Conservation (phyloP, 106 monocot species). For the Dendrobium catenatum region DNA sequence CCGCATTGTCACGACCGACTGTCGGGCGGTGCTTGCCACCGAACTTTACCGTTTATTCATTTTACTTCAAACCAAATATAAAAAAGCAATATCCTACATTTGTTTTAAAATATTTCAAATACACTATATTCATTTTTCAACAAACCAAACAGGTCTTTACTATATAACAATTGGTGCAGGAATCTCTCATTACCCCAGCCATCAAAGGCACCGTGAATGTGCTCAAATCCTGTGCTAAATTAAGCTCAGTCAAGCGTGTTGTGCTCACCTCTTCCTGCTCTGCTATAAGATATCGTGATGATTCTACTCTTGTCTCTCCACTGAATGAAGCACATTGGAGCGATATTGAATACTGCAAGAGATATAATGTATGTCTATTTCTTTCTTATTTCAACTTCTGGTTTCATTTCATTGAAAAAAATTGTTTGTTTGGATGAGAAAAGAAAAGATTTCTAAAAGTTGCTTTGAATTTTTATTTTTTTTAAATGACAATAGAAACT, state of each 20-base stretch:
- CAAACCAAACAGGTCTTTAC: too few relatives aligned
- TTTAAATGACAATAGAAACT: too few relatives aligned
- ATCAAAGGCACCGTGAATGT: slow-evolving; percentile 73
- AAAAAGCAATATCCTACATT: too few relatives aligned
- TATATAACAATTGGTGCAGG: slow-evolving; percentile 22
- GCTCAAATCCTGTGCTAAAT: slow-evolving; percentile 57
- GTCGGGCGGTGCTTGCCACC: too few relatives aligned
- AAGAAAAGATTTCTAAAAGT: too few relatives aligned
- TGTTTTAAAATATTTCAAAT: too few relatives aligned
- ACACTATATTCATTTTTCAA: too few relatives aligned
- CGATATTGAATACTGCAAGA: slow-evolving; percentile 67
- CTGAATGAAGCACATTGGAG: slow-evolving; percentile 93
- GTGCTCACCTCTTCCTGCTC: slow-evolving; percentile 92
- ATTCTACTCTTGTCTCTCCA: slow-evolving; percentile 30
- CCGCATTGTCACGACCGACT: too few relatives aligned
- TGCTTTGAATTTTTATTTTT: too few relatives aligned
- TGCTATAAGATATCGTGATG: slow-evolving; percentile 54
- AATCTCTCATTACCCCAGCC: slow-evolving; percentile 53
- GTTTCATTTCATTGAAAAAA: background rate
- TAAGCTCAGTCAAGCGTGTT: slow-evolving; percentile 48
- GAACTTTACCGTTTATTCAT: too few relatives aligned
- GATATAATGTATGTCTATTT: slow-evolving; percentile 41
- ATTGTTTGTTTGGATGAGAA: background rate
- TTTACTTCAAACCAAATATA: too few relatives aligned
- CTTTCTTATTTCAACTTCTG: background rate